These are phyloP conservation scores for Ochetophila trinervis DNA, from an alignment of 306 rosid species.

Conservation along the genomic window DNA sequence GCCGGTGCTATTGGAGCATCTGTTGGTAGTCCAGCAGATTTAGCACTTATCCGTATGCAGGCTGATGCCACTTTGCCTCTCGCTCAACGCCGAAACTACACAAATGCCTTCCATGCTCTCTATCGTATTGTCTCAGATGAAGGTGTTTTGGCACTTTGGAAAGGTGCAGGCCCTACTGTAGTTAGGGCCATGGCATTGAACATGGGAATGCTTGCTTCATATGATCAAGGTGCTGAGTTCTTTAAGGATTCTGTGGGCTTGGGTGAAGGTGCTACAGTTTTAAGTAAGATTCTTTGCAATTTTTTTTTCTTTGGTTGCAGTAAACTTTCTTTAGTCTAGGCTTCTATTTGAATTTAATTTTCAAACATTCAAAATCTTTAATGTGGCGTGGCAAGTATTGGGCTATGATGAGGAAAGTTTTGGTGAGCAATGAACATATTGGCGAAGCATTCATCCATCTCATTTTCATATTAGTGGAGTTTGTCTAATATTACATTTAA, in stretches of 20 bases:
- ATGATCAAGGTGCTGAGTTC: slow-evolving; percentile 91
- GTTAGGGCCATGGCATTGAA: slow-evolving; percentile 99
- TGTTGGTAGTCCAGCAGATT: slow-evolving; percentile 94
- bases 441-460: too few species aligned
- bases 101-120: slow-evolving; percentile 93
- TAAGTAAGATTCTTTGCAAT: slow-evolving; percentile 44
- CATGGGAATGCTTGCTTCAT: slow-evolving; percentile 99
- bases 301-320: not conserved
- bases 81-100: slow-evolving; percentile 91
- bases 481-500: too few species aligned
- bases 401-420: not conserved
- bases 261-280: slow-evolving; percentile 74
- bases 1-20: slow-evolving; percentile 98
- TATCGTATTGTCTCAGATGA: slow-evolving; percentile 78
- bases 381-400: not conserved
- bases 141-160: slow-evolving; percentile 95
- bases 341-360: too few species aligned
- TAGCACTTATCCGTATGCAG: slow-evolving; percentile 98
- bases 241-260: slow-evolving; percentile 84
- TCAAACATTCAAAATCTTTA: not conserved
- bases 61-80: slow-evolving; percentile 90
- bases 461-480: too few species aligned
- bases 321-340: not conserved
- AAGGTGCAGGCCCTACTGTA: slow-evolving; percentile 99
- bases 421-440: not conserved